Conservation (phyloP, 805 yeast species). For the Komagataella ulmi region DNA sequence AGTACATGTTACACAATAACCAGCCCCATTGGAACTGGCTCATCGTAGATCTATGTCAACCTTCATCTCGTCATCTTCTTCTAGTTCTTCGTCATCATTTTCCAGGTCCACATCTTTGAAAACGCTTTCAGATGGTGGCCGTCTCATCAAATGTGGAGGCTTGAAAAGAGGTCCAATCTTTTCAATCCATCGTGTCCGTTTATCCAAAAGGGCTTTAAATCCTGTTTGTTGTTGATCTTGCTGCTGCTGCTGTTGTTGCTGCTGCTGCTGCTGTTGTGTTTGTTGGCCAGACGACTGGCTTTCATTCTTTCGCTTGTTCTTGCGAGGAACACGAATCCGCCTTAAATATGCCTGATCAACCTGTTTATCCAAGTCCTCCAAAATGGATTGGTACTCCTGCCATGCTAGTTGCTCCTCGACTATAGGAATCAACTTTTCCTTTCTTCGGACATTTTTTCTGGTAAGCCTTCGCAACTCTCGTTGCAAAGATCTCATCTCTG, state of each 20-base stretch:
- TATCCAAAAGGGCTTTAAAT: slow-evolving; percentile 66
- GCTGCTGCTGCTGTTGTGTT: slow-evolving; percentile 13
- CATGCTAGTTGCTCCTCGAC: slow-evolving; percentile 86
- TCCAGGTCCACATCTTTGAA: slow-evolving; percentile 24
- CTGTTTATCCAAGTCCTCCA: slow-evolving; percentile 92
- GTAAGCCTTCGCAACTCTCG: slow-evolving; percentile 48
- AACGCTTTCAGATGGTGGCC: slow-evolving; percentile 54
- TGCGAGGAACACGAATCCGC: slow-evolving; percentile 59
- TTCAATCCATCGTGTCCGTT: slow-evolving; percentile 77
- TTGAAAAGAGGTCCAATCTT: slow-evolving; percentile 81
- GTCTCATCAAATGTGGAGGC: slow-evolving; percentile 54
- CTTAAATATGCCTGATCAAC: slow-evolving; percentile 88
- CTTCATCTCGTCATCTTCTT: slow-evolving; percentile 5
- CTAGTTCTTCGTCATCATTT: slow-evolving; percentile 7
- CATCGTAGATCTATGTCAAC: neutral
- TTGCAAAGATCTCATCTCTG: slow-evolving; percentile 69
- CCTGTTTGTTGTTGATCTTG: slow-evolving; percentile 72
- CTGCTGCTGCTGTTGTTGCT: slow-evolving; percentile 29
- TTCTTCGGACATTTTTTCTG: slow-evolving; percentile 51
- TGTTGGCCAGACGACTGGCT: slow-evolving; percentile 12
- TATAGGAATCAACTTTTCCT: slow-evolving; percentile 50
- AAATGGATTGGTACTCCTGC: slow-evolving; percentile 82
- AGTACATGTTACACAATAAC: neutral
- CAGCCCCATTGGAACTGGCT: neutral
- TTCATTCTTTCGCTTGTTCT: slow-evolving; percentile 38